These are phyloP conservation scores for Thalia dealbata DNA, from an alignment of 176 grass and related monocot genomes.

Conservation along the genomic window DNA sequence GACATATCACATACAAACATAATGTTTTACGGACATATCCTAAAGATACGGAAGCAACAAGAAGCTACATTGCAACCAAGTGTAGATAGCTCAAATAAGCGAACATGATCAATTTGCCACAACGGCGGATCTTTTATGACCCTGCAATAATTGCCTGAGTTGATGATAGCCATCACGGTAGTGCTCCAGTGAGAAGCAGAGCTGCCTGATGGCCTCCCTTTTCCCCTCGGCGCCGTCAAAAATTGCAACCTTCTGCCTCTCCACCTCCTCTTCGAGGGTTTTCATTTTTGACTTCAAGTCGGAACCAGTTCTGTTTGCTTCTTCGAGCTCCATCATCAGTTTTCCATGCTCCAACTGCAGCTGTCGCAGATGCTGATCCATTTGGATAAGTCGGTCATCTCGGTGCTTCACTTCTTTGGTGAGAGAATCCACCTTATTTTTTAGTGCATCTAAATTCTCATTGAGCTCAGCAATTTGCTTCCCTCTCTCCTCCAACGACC, in stretches of 20 bases:
- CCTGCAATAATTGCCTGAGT: conserved; percentile 55
- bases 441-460: conserved; percentile 27
- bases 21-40: no score
- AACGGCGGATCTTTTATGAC: conserved; percentile 49
- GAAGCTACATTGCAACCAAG: background rate
- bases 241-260: conserved; percentile 47
- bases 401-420: conserved; percentile 26
- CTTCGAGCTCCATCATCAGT: conserved; percentile 43
- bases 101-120: conserved; percentile 26
- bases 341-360: conserved; percentile 57
- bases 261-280: conserved; percentile 61
- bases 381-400: conserved; percentile 37
- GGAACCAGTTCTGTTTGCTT: background rate
- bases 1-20: no score
- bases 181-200: conserved; percentile 93
- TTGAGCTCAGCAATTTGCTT: conserved; percentile 41
- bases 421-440: conserved; percentile 21
- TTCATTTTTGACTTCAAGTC: conserved; percentile 22
- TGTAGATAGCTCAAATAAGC: background rate
- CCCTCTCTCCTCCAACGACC: conserved; percentile 29
- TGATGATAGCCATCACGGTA: conserved; percentile 71
- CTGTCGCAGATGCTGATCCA: conserved; percentile 41
- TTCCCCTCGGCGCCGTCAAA: conserved; percentile 66
- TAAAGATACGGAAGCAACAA: background rate
- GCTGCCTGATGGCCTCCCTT: conserved; percentile 86